These are phyloP conservation scores for Ophiobolus disseminans DNA, from an alignment of 2,329 filamentous ascomycete species.

Conservation along the genomic window DNA sequence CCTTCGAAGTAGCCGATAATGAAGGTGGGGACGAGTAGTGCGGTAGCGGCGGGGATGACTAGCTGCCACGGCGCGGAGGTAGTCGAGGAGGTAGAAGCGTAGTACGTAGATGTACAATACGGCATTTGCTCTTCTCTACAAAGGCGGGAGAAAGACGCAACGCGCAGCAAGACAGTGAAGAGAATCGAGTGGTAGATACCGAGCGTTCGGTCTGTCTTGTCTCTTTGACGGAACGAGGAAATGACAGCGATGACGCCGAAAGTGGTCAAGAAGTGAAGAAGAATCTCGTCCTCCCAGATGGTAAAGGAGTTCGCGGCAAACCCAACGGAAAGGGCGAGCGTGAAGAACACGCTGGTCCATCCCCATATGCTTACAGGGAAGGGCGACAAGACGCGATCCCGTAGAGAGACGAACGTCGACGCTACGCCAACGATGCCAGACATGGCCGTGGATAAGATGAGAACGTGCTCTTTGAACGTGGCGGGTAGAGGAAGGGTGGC, in stretches of 20 bases:
- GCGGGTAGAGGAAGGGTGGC: constrained; percentile 53
- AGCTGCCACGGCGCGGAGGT: constrained; percentile 94
- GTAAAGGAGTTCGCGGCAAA: constrained; percentile 99
- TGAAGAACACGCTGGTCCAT: constrained; percentile 82
- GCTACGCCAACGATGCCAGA: constrained; percentile 50
- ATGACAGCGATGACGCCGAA: constrained; percentile 80
- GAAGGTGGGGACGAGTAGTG: constrained; percentile 73
- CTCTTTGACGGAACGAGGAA: constrained; percentile 76
- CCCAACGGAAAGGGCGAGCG: constrained; percentile 85
- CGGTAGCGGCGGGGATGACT: constrained; percentile 76
- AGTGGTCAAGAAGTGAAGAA: constrained; percentile 87
- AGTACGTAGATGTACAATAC: constrained; percentile 93
- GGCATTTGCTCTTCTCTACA: constrained; percentile 99
- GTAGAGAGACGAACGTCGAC: constrained; percentile 51
- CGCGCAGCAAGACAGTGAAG: constrained; percentile 78
- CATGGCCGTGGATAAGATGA: constrained; percentile 51
- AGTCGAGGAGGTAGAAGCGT: constrained; percentile 87
- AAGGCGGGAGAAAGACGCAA: constrained; percentile 87
- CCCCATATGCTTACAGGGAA: constrained; percentile 83
- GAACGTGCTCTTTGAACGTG: constrained; percentile 50
- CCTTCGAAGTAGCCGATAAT: constrained; percentile 80
- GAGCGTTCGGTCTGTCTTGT: constrained; percentile 71
- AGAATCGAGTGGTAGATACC: constrained; percentile 84
- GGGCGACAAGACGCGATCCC: constrained; percentile 57
- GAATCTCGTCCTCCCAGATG: constrained; percentile 96